Conservation (phyloP, 257 asterid genomes). For the Oldenlandia corymbosa region DNA sequence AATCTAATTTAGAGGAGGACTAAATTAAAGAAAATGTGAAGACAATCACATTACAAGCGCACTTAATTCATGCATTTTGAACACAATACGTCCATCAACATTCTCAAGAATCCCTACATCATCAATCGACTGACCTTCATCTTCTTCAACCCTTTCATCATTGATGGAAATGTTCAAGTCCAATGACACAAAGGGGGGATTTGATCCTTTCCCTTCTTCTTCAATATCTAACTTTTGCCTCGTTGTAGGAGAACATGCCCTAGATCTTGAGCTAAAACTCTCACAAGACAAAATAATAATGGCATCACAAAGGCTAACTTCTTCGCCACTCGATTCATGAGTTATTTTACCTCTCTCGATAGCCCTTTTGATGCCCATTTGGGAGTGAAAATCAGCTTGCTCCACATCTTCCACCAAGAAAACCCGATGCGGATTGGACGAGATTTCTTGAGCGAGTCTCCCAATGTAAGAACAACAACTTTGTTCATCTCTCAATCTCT, state of each 20-base stretch:
- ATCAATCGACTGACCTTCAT: conserved; percentile 28
- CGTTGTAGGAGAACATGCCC: conserved; percentile 39
- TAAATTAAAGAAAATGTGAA: no score
- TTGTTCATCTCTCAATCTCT: conserved; percentile 58
- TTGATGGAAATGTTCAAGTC: conserved; percentile 55
- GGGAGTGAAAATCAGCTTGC: conserved; percentile 38
- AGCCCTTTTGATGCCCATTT: conserved; percentile 39
- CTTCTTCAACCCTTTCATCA: conserved; percentile 23
- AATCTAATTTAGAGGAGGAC: no score
- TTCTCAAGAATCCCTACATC: conserved; percentile 48
- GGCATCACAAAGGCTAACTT: conserved; percentile 54
- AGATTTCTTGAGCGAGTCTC: conserved; percentile 38
- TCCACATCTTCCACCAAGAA: conserved; percentile 64
- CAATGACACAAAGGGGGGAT: conserved; percentile 24
- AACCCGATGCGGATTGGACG: conserved; percentile 54
- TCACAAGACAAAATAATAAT: conserved; percentile 58
- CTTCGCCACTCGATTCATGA: conserved; percentile 34
- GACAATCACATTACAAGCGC: no score
- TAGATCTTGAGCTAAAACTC: conserved; percentile 35
- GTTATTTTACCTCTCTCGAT: conserved; percentile 52
- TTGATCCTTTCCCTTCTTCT: conserved; percentile 11
- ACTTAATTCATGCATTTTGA: conserved; percentile 31
- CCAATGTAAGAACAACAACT: conserved; percentile 32
- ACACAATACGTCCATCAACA: conserved; percentile 56
- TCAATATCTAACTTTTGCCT: conserved; percentile 22